A percentile compares a stretch with the other conserved stretches of the same genome.
These are phyloP conservation scores for Candida chilensis DNA, from an alignment of 805 yeast species.

Conservation along the genomic window DNA sequence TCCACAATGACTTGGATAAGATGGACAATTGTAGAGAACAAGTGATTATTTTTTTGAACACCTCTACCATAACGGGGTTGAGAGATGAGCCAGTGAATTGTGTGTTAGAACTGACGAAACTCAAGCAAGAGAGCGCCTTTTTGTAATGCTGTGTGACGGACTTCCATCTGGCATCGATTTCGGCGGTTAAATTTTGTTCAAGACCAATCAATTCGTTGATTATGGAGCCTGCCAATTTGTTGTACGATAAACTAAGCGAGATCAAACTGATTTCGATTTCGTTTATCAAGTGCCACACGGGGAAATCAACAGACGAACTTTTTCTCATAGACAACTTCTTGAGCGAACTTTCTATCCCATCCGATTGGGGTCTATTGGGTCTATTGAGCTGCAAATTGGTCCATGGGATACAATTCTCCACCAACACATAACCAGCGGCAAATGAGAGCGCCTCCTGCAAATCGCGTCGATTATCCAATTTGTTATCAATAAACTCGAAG, in stretches of 20 bases:
- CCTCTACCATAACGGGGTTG: background rate
- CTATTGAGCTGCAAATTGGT: too few species aligned
- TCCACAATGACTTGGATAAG: constrained; percentile 14
- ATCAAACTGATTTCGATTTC: background rate
- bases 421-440: too few species aligned
- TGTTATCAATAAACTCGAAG: background rate
- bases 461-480: too few species aligned
- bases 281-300: background rate
- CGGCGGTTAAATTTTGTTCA: background rate
- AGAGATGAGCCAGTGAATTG: too few species aligned
- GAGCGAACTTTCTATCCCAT: too few species aligned
- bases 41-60: constrained; percentile 3
- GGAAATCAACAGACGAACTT: too few species aligned
- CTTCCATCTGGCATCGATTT: background rate
- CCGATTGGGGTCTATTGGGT: too few species aligned
- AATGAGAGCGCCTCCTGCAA: too few species aligned
- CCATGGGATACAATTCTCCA: background rate
- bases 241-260: background rate
- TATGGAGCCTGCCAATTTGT: background rate
- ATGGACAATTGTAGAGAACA: constrained; percentile 16
- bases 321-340: too few species aligned
- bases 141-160: background rate
- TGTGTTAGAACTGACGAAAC: too few species aligned
- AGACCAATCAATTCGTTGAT: background rate
- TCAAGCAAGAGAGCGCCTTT: background rate